Evolutionary conservation across 768 basidiomycete genomes (phyloP), one percentile per base, ranked within the genome.

Genomic region (Psilocybe azurescens): DNA sequence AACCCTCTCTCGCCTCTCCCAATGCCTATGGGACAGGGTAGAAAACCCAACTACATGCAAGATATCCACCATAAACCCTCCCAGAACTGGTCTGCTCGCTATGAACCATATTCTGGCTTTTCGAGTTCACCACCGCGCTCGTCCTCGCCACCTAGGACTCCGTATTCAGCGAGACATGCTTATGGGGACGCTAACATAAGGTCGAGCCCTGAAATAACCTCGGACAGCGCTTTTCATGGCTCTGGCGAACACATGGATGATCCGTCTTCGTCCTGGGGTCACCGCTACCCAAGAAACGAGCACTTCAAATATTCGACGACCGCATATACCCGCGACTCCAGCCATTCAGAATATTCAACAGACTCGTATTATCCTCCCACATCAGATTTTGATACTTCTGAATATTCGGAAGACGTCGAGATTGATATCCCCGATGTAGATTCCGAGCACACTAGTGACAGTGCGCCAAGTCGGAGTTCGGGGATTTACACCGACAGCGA

Each of bases 101-200:
- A 67, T 46, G 64, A 61, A 18, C 53, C 65, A 20, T 63, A 68
- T 49, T 66, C 68, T n/a, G 52, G 67, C 49, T 70, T 71, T 9
- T 77, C 79, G 3, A 69, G 67, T 16, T 77, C 81, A 6, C 76
- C 78, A 5, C 67, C 72, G 6, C 69, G 70, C 62, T 79, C 78
- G 36, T 78, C 78, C 20, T 78, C 81, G 3, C 79, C 78, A 1
- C 79, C 79, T 46, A 70, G 65, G 63, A 80, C 79, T 7, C 80
- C 78, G 0, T 73, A 66, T 54, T 68, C 69, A 11, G 65, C 71
- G 24, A 68, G 71, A 62, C 68, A 71, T 29, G 57, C 59, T 36
- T 68, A 72, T 47, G 63, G 59, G 52, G 61, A 76, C 64, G 72
- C 77, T 32, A 70, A 72, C 58, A 77, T 80, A 30, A 69, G 68